These are phyloP conservation scores for Allodekkera sacchari DNA, from an alignment of 805 yeast species.

Conservation along the genomic window DNA sequence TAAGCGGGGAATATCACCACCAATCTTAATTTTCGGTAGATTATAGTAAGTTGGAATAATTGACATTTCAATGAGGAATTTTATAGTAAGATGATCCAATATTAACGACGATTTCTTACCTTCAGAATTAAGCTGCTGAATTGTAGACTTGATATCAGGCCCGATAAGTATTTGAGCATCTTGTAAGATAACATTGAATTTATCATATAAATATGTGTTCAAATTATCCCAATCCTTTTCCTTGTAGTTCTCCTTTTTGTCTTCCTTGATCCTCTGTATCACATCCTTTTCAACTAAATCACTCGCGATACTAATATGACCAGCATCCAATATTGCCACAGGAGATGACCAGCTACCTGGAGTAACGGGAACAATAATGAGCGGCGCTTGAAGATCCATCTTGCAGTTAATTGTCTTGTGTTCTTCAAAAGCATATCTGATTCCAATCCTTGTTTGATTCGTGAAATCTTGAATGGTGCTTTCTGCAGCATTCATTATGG, in stretches of 20 bases:
- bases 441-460: constrained; percentile 80
- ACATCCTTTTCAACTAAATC: constrained; percentile 68
- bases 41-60: constrained; percentile 75
- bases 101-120: constrained; percentile 47
- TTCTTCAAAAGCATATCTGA: constrained; percentile 89
- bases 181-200: constrained; percentile 64
- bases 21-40: constrained; percentile 62
- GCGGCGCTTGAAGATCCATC: constrained; percentile 89
- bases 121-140: constrained; percentile 55
- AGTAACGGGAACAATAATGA: constrained; percentile 78
- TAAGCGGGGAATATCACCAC: constrained; percentile 71
- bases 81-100: constrained; percentile 68
- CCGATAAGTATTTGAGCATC: constrained; percentile 90
- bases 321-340: constrained; percentile 89
- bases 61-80: constrained; percentile 69
- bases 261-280: constrained; percentile 59
- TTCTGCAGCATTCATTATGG: constrained; percentile 89
- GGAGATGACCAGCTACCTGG: constrained; percentile 76
- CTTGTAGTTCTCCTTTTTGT: constrained; percentile 44
- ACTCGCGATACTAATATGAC: constrained; percentile 79
- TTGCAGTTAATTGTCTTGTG: constrained; percentile 84
- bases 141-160: constrained; percentile 66
- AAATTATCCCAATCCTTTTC: constrained; percentile 68
- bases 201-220: constrained; percentile 81
- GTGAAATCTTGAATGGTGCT: constrained; percentile 89